Base-by-base conservation (phyloP, 1,284 basidiomycete genomes). In the Filobasidium uniguttulatum region DNA sequence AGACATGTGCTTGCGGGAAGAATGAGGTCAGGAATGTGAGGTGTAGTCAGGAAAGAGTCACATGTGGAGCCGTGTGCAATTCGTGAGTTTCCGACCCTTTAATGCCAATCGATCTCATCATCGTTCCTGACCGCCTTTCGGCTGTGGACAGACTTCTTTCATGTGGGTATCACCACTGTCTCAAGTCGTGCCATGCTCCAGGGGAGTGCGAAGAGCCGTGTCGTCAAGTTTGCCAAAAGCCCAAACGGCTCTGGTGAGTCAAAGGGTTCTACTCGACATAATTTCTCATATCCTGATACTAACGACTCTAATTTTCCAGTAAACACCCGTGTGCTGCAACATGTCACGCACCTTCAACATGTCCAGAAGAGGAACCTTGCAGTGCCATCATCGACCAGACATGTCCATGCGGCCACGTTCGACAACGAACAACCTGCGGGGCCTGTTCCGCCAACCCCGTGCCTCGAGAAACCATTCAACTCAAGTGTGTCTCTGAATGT, bases 121-220 rank as follows among this genome's bases (percentile, higher is more conserved):
- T 38, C 54, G 23, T 34, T 23, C n/a, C n/a, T 35, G 46, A 31
- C 29, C 26, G n/a, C 46, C n/a, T n/a, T n/a, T n/a, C n/a, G n/a
- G 38, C 48, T 12, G 22, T 26, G 41, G 49, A 31, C 52, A 81
- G 78, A 55, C 70, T 83, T 3, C 70, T 91, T 29, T 68, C 71
- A 0, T 94, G 89, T 59, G 89, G 89, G 1, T 87, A 82, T 62
- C 90, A 94, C 64, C 77, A 76, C 23, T 94, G 89, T 63, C 78
- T 82, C 52, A 75, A 80, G 52, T 61, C 75, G 0, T 94, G 89
- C 62, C 90, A 94, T 60, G 69, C 57, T 23, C 58, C 75, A 0
- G 85, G 79, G 43, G 77, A 77, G 3, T 93, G 89, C 61, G 85
- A 43, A 20, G 40, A 85, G 3, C 52, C 73, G 1, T 93, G 88